phyloP scores from a whole-genome alignment of 2,329 filamentous ascomycete genomes.

The Aureobasidium sp. region DNA sequence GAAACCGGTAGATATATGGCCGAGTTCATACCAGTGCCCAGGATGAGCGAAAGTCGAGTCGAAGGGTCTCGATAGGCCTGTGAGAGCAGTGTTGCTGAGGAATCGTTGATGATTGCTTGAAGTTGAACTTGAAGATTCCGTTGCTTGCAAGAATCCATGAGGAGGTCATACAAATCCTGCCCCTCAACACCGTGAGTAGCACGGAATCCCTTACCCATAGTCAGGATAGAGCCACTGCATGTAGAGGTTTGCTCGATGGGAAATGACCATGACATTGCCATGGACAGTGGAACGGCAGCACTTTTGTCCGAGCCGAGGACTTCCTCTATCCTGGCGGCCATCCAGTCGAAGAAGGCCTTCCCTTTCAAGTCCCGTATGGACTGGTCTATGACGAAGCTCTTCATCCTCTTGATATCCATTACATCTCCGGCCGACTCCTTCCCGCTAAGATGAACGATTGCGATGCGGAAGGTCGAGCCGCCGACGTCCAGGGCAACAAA shows the following conservation, averaged over 20 bases:
- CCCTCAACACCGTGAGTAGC: slow-evolving; percentile 52
- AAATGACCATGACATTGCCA: slow-evolving; percentile 60
- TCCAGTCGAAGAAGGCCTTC: slow-evolving; percentile 57
- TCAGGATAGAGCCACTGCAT: slow-evolving; percentile 47
- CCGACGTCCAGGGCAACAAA: slow-evolving; percentile 57
- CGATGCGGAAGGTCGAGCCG: slow-evolving; percentile 58
- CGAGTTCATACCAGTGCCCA: slow-evolving; percentile 58
- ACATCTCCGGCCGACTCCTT: slow-evolving; percentile 21
- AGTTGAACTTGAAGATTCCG: slow-evolving; percentile 48
- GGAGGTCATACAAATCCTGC: slow-evolving; percentile 50
- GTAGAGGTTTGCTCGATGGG: slow-evolving; percentile 57
- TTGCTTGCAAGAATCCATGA: slow-evolving; percentile 49
- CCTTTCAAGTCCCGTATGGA: slow-evolving; percentile 46
- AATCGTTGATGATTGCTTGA: slow-evolving; percentile 57
- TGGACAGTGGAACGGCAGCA: slow-evolving; percentile 34
- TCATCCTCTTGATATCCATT: slow-evolving; percentile 48
- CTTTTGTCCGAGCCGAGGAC: slow-evolving; percentile 39
- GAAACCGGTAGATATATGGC: slow-evolving; percentile 52
- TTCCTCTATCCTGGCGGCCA: slow-evolving; percentile 50
- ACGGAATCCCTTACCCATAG: slow-evolving; percentile 58
- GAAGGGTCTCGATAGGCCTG: slow-evolving; percentile 53
- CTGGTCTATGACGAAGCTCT: slow-evolving; percentile 49
- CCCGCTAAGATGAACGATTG: slow-evolving; percentile 48
- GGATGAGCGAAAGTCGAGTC: slow-evolving; percentile 54
- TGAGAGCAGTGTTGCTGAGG: slow-evolving; percentile 52